A percentile compares a stretch with the other conserved stretches of the same genome.
phyloP scores from a whole-genome alignment of 441 rosid species.

The Biscutella auriculata region DNA sequence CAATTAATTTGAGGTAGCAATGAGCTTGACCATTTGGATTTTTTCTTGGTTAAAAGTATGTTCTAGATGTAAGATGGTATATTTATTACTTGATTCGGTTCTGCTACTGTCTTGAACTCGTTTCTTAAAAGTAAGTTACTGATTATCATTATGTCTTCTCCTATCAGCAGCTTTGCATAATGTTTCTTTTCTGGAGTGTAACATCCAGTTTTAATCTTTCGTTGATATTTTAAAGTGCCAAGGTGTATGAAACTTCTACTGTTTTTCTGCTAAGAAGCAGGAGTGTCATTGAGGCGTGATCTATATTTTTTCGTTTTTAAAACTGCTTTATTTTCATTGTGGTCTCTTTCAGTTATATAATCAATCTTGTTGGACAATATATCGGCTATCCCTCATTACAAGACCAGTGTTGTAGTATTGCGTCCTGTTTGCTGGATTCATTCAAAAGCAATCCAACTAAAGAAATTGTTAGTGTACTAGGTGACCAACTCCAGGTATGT shows the following conservation, averaged over 20 bases:
- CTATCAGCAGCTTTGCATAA: neutral
- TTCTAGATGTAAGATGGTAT: conserved; percentile 2
- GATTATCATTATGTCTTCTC: neutral
- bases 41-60: conserved; percentile 5
- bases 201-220: neutral
- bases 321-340: conserved; percentile 8
- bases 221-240: neutral
- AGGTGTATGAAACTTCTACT: conserved; percentile 2
- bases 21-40: conserved; percentile 1
- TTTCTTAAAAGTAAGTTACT: neutral
- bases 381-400: conserved; percentile 55
- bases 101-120: neutral
- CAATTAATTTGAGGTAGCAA: conserved; percentile 1
- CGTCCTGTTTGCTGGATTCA: conserved; percentile 51
- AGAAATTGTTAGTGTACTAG: conserved; percentile 60
- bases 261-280: conserved; percentile 1
- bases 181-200: conserved; percentile 4
- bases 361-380: conserved; percentile 81
- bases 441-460: conserved; percentile 50
- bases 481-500: conserved; percentile 90
- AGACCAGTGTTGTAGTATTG: conserved; percentile 81
- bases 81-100: neutral
- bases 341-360: conserved; percentile 59
- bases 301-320: neutral
- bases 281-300: neutral